phyloP scores from a whole-genome alignment of 306 rosid species.

The Glycyrrhiza uralensis region DNA sequence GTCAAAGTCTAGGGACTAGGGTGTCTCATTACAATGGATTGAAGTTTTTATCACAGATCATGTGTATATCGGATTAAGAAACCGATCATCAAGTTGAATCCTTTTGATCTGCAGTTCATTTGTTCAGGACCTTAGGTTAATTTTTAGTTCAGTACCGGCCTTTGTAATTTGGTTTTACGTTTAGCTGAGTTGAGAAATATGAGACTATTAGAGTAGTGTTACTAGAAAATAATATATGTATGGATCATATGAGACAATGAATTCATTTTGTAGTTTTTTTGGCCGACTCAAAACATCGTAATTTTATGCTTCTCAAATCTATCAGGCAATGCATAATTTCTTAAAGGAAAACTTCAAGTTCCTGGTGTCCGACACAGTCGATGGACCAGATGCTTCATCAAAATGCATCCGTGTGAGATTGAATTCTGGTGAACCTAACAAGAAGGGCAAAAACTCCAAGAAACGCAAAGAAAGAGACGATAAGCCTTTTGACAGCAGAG shows the following conservation, averaged over 20 bases:
- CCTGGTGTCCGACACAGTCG: slow-evolving; percentile 78
- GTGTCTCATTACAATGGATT: neutral
- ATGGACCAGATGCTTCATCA: slow-evolving; percentile 86
- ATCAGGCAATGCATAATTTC: slow-evolving; percentile 85
- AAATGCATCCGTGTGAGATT: slow-evolving; percentile 91
- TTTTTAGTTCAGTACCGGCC: neutral
- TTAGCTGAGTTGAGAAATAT: neutral
- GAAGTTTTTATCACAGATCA: neutral
- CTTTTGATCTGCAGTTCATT: slow-evolving; percentile 10
- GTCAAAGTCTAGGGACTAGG: neutral
- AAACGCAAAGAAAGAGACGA: slow-evolving; percentile 81
- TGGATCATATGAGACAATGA: too few species aligned
- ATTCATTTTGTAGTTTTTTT: neutral
- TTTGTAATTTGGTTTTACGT: neutral
- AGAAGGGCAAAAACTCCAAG: slow-evolving; percentile 54
- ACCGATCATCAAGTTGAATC: neutral
- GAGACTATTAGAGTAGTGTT: too few species aligned
- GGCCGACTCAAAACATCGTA: neutral
- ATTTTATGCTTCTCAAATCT: slow-evolving; percentile 20
- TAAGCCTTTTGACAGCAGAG: slow-evolving; percentile 91
- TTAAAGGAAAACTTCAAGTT: slow-evolving; percentile 81
- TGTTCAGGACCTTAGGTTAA: neutral
- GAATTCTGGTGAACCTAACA: slow-evolving; percentile 52
- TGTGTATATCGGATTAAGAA: slow-evolving; percentile 1
- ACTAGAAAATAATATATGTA: too few species aligned